phyloP scores from a whole-genome alignment of 345 rosid genomes.

The Conringia planisiliqua region DNA sequence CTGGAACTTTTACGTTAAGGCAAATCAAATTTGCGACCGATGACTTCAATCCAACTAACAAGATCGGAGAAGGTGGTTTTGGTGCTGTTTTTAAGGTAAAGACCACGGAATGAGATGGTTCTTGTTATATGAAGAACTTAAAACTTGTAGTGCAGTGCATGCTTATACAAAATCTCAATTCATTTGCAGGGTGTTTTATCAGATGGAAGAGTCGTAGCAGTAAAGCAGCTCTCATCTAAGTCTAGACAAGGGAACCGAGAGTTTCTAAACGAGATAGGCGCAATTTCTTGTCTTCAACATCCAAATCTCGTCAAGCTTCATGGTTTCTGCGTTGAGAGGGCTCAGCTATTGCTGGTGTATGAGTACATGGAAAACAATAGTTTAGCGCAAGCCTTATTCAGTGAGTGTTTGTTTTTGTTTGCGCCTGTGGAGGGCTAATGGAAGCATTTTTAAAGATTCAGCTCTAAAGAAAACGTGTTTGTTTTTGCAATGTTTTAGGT shows the following conservation, averaged over 20 bases:
- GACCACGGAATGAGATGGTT: neutral
- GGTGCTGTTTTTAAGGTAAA: conserved; percentile 65
- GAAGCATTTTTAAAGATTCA: conserved; percentile 4
- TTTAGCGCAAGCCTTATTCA: conserved; percentile 52
- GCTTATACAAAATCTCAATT: neutral
- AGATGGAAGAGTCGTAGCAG: conserved; percentile 62
- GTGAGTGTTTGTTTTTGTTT: conserved; percentile 36
- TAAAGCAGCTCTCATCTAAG: conserved; percentile 69
- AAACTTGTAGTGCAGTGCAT: conserved; percentile 6
- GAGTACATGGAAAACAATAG: conserved; percentile 74
- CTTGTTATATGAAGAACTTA: neutral
- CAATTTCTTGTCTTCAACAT: conserved; percentile 67
- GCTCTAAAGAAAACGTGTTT: neutral
- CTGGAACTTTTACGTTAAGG: conserved; percentile 46
- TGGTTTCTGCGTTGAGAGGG: conserved; percentile 65
- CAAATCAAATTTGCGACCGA: conserved; percentile 55
- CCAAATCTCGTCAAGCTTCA: conserved; percentile 67
- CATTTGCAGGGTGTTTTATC: conserved; percentile 45
- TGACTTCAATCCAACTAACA: conserved; percentile 47
- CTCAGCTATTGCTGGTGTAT: conserved; percentile 55
- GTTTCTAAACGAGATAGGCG: conserved; percentile 64
- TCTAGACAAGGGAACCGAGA: conserved; percentile 74
- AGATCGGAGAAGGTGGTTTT: conserved; percentile 70
- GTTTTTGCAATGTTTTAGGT: conserved; percentile 26
- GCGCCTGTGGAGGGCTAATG: neutral